Percentiles rank a stretch among this genome's conserved stretches.
phyloP scores from a whole-genome alignment of 1,139 yeast species.

The Taiozyma sp. region DNA sequence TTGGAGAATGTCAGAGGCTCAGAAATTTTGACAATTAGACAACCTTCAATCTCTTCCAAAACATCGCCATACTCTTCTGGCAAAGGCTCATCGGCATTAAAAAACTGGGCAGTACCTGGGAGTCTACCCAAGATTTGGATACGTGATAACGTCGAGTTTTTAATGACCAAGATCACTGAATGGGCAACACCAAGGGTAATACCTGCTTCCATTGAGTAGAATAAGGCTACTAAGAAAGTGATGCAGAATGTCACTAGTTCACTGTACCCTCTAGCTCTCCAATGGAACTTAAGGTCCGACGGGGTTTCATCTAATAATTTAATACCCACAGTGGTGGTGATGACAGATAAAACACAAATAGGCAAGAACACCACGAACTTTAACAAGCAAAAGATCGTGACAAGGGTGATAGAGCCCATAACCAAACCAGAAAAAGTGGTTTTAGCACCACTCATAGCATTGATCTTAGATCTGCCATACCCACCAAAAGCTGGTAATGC shows the following conservation, averaged over 20 bases:
- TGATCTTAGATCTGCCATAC: constrained; percentile 88
- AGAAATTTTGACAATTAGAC: constrained; percentile 81
- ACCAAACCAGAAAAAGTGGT: constrained; percentile 81
- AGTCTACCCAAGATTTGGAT: constrained; percentile 85
- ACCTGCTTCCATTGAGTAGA: constrained; percentile 87
- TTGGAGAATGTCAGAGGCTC: constrained; percentile 94
- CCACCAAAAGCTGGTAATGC: constrained; percentile 96
- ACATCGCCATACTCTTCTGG: constrained; percentile 20
- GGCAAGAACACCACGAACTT: constrained; percentile 73
- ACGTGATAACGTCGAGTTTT: constrained; percentile 81
- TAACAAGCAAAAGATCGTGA: constrained; percentile 60
- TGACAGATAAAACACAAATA: constrained; percentile 73
- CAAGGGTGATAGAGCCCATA: constrained; percentile 68
- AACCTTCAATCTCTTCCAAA: constrained; percentile 77
- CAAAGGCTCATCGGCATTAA: constrained; percentile 63
- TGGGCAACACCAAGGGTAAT: constrained; percentile 81
- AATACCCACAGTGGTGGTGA: constrained; percentile 76
- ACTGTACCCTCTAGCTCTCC: constrained; percentile 67
- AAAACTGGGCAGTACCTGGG: constrained; percentile 71
- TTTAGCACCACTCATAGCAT: constrained; percentile 80
- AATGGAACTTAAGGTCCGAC: constrained; percentile 68
- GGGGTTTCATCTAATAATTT: constrained; percentile 87
- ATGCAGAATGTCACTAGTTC: constrained; percentile 73
- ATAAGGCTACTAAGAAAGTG: constrained; percentile 68
- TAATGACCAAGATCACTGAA: constrained; percentile 75